Conservation (phyloP, 371 early-diverging fungal species). For the Zancudomyces culisetae region DNA sequence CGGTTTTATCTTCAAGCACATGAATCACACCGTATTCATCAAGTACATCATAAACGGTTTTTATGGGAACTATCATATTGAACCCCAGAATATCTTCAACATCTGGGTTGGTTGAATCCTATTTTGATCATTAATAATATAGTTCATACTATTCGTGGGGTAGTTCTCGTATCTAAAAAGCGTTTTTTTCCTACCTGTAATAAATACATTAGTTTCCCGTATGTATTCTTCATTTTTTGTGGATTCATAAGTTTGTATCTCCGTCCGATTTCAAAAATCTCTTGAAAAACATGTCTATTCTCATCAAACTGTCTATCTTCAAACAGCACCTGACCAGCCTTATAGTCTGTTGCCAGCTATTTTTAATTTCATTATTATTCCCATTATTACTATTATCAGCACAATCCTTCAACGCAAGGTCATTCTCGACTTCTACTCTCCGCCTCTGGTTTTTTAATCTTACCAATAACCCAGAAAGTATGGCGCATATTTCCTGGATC, state of each 20-base stretch:
- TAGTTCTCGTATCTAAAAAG: neutral
- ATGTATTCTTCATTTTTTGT: constrained; percentile 84
- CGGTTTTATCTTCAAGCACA: constrained; percentile 57
- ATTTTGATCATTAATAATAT: neutral
- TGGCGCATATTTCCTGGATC: constrained; percentile 85
- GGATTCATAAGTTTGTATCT: constrained; percentile 96
- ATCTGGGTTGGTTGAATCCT: constrained; percentile 70
- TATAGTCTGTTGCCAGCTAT: constrained; percentile 51
- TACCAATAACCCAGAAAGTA: constrained; percentile 66
- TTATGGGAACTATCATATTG: constrained; percentile 57
- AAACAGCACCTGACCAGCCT: constrained; percentile 72
- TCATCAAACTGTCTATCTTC: constrained; percentile 61
- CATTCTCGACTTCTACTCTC: no score
- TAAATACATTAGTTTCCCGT: constrained; percentile 88
- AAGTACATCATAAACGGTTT: constrained; percentile 65
- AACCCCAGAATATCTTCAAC: constrained; percentile 72
- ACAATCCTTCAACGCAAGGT: no score
- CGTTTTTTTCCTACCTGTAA: constrained; percentile 25
- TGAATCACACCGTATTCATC: constrained; percentile 37
- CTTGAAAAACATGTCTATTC: constrained; percentile 73
- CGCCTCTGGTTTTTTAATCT: no score
- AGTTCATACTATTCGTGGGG: neutral
- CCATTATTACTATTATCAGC: no score
- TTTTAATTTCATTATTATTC: no score
- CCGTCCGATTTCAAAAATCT: constrained; percentile 87